Conservation (phyloP, 345 rosid genomes). For the Gossypium raimondii region DNA sequence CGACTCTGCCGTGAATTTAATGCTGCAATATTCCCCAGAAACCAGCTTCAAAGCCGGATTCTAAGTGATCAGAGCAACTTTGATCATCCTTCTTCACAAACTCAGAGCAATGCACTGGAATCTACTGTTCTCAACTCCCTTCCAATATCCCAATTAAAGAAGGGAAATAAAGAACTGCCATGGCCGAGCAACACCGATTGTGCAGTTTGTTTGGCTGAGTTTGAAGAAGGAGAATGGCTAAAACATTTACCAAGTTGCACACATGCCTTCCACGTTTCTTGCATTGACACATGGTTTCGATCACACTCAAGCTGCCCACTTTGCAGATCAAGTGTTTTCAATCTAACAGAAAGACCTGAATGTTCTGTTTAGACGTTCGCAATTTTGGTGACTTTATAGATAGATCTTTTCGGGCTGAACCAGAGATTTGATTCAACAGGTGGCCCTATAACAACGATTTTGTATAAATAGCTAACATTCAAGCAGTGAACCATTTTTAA, state of each 20-base stretch:
- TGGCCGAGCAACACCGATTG: slow-evolving; percentile 26
- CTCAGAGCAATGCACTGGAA: slow-evolving; percentile 31
- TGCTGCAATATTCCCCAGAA: background rate
- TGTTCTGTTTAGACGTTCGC: slow-evolving; percentile 13
- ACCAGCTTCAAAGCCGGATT: slow-evolving; percentile 15
- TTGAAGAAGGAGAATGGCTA: slow-evolving; percentile 36
- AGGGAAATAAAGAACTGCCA: slow-evolving; percentile 7
- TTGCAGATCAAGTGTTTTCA: slow-evolving; percentile 25
- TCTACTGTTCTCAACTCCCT: slow-evolving; percentile 23
- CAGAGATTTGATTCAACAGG: background rate
- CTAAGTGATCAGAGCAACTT: slow-evolving; percentile 11
- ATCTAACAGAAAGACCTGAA: slow-evolving; percentile 1
- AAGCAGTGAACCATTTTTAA: background rate
- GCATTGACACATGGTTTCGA: slow-evolving; percentile 42
- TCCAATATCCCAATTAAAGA: slow-evolving; percentile 28
- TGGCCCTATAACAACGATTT: background rate
- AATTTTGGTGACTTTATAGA: slow-evolving; percentile 17
- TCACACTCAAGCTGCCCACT: slow-evolving; percentile 38
- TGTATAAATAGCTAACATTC: background rate
- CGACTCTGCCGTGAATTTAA: background rate
- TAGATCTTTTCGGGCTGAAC: slow-evolving; percentile 18
- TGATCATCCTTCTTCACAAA: slow-evolving; percentile 11
- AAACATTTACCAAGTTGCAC: slow-evolving; percentile 30
- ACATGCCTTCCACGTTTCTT: slow-evolving; percentile 33
- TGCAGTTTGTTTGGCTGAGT: slow-evolving; percentile 41